Percentiles rank a stretch among this genome's conserved stretches.
Evolutionary conservation across 805 yeast species (phyloP).

Genomic region (Spathaspora sp.): DNA sequence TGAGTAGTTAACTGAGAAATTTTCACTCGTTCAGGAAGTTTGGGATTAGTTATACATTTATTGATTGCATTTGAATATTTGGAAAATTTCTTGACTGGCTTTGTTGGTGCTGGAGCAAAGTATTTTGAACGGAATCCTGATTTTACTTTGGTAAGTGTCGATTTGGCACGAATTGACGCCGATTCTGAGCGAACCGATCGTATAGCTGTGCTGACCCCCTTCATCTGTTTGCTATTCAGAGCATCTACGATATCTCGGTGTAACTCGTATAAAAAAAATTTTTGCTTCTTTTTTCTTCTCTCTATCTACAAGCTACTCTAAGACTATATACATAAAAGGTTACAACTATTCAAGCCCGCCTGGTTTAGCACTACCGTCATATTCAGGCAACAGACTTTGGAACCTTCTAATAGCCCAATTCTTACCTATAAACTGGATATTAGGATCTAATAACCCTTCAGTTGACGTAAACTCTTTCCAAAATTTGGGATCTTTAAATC

Average conservation of each 20-base stretch:
- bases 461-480: conserved; percentile 68
- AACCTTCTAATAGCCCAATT: conserved; percentile 80
- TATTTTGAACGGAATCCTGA: background rate
- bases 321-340: no score
- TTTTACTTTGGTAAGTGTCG: background rate
- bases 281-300: background rate
- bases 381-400: conserved; percentile 47
- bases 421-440: conserved; percentile 67
- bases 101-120: background rate
- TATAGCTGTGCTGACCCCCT: background rate
- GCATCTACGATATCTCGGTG: background rate
- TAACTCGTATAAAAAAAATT: background rate
- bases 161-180: background rate
- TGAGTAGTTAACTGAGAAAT: background rate
- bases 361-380: conserved; percentile 7
- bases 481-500: conserved; percentile 64
- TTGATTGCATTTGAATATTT: background rate
- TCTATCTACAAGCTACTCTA: background rate
- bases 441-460: conserved; percentile 68
- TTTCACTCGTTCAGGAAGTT: background rate
- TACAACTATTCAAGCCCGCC: background rate
- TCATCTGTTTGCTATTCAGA: background rate
- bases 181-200: background rate
- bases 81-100: background rate
- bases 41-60: background rate